Evolutionary conservation across 2,329 filamentous ascomycete species (phyloP), one percentile per base, ranked within the genome.

Genomic region (Aspergillus sp.): DNA sequence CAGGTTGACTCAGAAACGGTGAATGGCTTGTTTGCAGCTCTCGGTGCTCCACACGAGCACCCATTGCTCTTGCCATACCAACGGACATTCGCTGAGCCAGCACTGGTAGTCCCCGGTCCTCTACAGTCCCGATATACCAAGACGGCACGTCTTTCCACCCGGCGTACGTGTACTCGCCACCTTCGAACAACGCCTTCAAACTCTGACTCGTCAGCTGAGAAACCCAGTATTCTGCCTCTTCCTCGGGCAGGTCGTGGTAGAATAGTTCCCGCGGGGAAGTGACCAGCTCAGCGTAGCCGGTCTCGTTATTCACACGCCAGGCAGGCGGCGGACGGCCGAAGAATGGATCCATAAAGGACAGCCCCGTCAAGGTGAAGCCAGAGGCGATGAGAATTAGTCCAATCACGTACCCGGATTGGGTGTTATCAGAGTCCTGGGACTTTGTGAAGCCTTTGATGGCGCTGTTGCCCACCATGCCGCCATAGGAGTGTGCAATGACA

Each of bases 401-500:
- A 35, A 78, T 67, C 4, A 78, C 75, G 46, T 66, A 63, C 24
- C 76, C 76, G n/a, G 48, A 35, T 10, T n/a, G 22, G 33, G 9
- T 35, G 20, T 10, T 46, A 52, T 51, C 45, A 51, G 47, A 9
- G 32, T 60, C 43, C 11, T 61, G 52, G 26, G 53, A 49, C 30
- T 58, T 50, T 0, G 75, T 63, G 46, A 80, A 65, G 6, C 69
- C 76, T 53, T 74, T 76, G 59, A 79, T 63, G 2, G 76, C 75
- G 55, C 76, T 79, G 55, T 66, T 68, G 41, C 73, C 77, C 1
- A 78, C 73, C 40, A 74, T 67, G 19, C 78, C 77, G 26, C 78
- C 78, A 50, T 79, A 81, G 0, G 77, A 79, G 61, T 81, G 78
- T 1, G 68, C 72, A 3, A 79, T 59, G 4, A 82, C 65, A 3